Conservation (phyloP, 805 yeast genomes). For the Huiozyma naganishii region DNA sequence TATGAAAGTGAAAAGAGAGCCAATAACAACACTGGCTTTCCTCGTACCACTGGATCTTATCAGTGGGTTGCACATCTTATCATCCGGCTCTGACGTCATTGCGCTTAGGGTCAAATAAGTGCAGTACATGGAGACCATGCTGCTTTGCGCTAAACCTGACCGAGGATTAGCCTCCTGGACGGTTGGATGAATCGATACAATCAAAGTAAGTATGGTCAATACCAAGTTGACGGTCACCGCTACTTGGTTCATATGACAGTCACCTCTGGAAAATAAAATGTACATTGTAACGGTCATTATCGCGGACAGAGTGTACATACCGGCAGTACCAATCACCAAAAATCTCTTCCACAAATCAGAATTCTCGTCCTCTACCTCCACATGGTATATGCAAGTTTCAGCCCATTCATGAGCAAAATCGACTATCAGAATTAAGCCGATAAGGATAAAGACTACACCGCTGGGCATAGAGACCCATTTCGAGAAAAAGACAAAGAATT, state of each 20-base stretch:
- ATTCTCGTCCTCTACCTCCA: constrained; percentile 65
- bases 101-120: constrained; percentile 87
- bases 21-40: constrained; percentile 75
- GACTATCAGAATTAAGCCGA: constrained; percentile 81
- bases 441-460: constrained; percentile 75
- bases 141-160: constrained; percentile 92
- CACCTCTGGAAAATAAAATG: constrained; percentile 65
- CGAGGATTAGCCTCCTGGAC: constrained; percentile 90
- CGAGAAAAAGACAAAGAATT: constrained; percentile 82
- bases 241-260: constrained; percentile 82
- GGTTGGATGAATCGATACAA: constrained; percentile 63
- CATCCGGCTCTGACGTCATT: constrained; percentile 94
- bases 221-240: constrained; percentile 73
- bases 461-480: constrained; percentile 77
- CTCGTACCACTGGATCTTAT: constrained; percentile 84
- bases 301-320: constrained; percentile 70
- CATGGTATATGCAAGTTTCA: constrained; percentile 82
- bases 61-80: constrained; percentile 81
- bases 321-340: constrained; percentile 74
- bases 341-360: constrained; percentile 63
- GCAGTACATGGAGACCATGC: constrained; percentile 91
- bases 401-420: constrained; percentile 99
- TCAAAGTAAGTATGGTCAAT: constrained; percentile 52
- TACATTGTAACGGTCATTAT: constrained; percentile 72
- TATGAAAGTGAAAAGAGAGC: constrained; percentile 85